Percentiles rank a stretch among this genome's conserved stretches.
Evolutionary conservation across 2,329 filamentous ascomycete genomes (phyloP).

Genomic region (Chaetoscypha palmicola): DNA sequence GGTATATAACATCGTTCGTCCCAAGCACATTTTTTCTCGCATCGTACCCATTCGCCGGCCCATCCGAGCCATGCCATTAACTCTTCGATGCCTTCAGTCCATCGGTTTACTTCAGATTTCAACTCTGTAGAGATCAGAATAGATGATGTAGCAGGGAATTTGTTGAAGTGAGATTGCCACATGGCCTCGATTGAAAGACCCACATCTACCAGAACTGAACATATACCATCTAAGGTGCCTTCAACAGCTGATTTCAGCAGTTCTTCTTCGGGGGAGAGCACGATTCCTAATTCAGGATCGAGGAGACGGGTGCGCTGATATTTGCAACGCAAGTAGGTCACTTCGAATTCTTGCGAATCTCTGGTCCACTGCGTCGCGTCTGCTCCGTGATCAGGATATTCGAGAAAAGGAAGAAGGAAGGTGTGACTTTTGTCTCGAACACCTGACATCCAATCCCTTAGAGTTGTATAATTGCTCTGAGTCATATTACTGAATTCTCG

Average conservation of each 20-base stretch:
- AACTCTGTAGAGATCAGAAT: not conserved
- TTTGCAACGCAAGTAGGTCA: conserved; percentile 36
- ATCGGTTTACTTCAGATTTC: conserved; percentile 25
- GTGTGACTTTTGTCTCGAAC: conserved; percentile 36
- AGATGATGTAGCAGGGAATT: conserved; percentile 4
- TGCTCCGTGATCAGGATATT: conserved; percentile 35
- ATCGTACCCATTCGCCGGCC: conserved; percentile 40
- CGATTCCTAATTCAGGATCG: conserved; percentile 23
- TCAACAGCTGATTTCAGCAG: conserved; percentile 35
- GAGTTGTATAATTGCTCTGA: conserved; percentile 22
- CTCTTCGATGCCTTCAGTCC: conserved; percentile 30
- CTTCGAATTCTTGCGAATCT: conserved; percentile 31
- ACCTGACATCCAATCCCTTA: conserved; percentile 29
- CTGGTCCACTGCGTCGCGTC: conserved; percentile 28
- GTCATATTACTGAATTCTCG: conserved; percentile 15
- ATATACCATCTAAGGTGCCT: conserved; percentile 36
- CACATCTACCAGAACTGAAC: conserved; percentile 36
- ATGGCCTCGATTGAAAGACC: conserved; percentile 37
- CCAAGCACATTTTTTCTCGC: conserved; percentile 35
- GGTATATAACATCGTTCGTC: conserved; percentile 43
- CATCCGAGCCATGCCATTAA: conserved; percentile 45
- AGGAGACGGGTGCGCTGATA: conserved; percentile 36
- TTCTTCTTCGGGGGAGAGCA: conserved; percentile 32
- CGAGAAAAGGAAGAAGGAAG: conserved; percentile 39
- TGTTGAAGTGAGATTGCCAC: conserved; percentile 32